Conservation (phyloP, 345 rosid genomes). For the Lumnitzera littorea region DNA sequence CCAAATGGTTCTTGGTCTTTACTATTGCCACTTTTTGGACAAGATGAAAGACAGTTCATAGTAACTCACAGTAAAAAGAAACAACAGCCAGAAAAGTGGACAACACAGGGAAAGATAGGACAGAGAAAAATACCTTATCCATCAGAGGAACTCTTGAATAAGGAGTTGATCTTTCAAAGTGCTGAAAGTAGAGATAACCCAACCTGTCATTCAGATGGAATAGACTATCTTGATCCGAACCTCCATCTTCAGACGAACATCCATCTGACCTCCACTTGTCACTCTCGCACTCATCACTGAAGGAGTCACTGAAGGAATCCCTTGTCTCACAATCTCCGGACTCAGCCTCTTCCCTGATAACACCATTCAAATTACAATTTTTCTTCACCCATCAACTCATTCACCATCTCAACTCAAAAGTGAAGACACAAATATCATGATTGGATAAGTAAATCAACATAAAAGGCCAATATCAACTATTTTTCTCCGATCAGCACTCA, state of each 20-base stretch:
- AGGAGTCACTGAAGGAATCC: conserved; percentile 79
- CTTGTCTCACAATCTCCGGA: conserved; percentile 80
- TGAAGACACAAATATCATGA: no score
- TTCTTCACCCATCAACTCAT: no score
- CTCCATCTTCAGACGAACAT: conserved; percentile 85
- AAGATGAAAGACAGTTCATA: background rate
- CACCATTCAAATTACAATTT: no score
- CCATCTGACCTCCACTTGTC: conserved; percentile 87
- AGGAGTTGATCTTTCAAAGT: conserved; percentile 42
- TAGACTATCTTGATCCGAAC: conserved; percentile 48
- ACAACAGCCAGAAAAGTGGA: background rate
- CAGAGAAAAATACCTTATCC: conserved; percentile 32
- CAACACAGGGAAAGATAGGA: background rate
- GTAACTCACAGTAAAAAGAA: background rate
- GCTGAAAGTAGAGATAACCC: conserved; percentile 36
- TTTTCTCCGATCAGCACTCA: no score
- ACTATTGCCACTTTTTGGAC: no score
- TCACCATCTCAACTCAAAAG: no score
- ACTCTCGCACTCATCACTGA: conserved; percentile 81
- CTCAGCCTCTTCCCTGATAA: conserved; percentile 69
- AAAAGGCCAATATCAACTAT: no score
- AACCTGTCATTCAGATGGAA: conserved; percentile 25
- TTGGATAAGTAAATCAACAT: no score
- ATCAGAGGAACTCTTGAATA: conserved; percentile 48
- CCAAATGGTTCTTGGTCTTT: no score